phyloP scores from a whole-genome alignment of 495 filamentous ascomycete species.

The Aspergillus sclerotioniger region DNA sequence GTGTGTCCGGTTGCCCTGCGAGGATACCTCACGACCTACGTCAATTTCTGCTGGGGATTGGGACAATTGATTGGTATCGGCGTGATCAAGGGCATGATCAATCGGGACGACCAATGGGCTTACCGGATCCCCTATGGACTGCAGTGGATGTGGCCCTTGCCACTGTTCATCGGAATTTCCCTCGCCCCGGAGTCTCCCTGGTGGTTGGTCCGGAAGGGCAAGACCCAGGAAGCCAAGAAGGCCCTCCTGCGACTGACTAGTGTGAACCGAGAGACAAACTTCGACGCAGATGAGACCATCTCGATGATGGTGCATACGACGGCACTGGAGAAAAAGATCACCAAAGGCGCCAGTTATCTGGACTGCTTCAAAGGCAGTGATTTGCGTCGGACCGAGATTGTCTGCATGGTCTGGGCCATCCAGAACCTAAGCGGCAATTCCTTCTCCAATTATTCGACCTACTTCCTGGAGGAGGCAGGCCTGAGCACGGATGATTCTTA shows the following conservation, averaged over 20 bases:
- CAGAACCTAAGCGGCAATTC: conserved; percentile 77
- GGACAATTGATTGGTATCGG: conserved; percentile 75
- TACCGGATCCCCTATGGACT: conserved; percentile 69
- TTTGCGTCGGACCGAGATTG: conserved; percentile 72
- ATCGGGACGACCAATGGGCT: conserved; percentile 59
- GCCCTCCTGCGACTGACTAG: conserved; percentile 67
- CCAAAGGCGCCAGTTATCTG: conserved; percentile 63
- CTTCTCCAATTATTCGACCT: conserved; percentile 78
- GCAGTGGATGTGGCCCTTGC: conserved; percentile 86
- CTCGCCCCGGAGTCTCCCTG: conserved; percentile 77
- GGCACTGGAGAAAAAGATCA: conserved; percentile 68
- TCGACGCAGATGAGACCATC: conserved; percentile 72
- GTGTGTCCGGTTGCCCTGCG: conserved; percentile 72
- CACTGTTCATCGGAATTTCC: conserved; percentile 66
- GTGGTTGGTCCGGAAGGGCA: conserved; percentile 77
- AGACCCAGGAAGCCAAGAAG: conserved; percentile 64
- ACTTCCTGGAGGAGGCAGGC: conserved; percentile 75
- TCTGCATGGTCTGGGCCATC: conserved; percentile 79
- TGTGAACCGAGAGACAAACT: conserved; percentile 52
- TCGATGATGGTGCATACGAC: conserved; percentile 85
- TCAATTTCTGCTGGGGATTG: conserved; percentile 81
- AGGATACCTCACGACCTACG: conserved; percentile 73
- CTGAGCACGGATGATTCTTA: conserved; percentile 58
- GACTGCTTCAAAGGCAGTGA: conserved; percentile 78
- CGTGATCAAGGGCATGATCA: conserved; percentile 65